Conservation (phyloP, 352 stramenopile genomes). For the Pythium grandisporangium region DNA sequence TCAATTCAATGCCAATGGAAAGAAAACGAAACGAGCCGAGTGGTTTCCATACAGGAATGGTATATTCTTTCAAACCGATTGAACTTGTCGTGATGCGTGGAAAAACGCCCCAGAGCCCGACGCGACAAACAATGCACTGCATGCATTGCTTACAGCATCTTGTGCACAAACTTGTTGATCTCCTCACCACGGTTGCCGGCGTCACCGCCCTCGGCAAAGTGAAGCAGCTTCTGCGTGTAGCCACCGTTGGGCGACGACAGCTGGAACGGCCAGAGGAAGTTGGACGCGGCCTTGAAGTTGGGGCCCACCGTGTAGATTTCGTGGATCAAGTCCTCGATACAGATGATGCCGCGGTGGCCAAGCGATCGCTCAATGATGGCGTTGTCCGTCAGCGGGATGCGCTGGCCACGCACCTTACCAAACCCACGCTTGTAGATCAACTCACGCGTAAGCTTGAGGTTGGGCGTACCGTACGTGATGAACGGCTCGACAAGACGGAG, state of each 20-base stretch:
- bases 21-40: neutral
- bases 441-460: slow-evolving; percentile 96
- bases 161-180: slow-evolving; percentile 94
- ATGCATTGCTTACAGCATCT: slow-evolving; percentile 81
- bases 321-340: slow-evolving; percentile 99
- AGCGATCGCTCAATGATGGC: slow-evolving; percentile 95
- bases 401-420: slow-evolving; percentile 97
- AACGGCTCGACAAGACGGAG: slow-evolving; percentile 98
- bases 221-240: slow-evolving; percentile 92
- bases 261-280: slow-evolving; percentile 99
- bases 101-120: neutral
- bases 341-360: slow-evolving; percentile 95
- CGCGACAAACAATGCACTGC: neutral
- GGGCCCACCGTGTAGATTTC: slow-evolving; percentile 98
- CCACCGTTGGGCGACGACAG: slow-evolving; percentile 94
- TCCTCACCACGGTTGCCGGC: slow-evolving; percentile 87
- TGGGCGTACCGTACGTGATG: slow-evolving; percentile 97
- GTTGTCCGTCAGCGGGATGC: slow-evolving; percentile 97
- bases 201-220: slow-evolving; percentile 92
- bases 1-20: neutral
- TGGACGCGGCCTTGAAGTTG: slow-evolving; percentile 98
- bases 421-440: slow-evolving; percentile 99
- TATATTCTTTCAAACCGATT: slow-evolving; percentile 10
- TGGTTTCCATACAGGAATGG: neutral
- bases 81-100: neutral